Evolutionary conservation across 140 eudicot genomes (phyloP).

Genomic region (Cichorium intybus): DNA sequence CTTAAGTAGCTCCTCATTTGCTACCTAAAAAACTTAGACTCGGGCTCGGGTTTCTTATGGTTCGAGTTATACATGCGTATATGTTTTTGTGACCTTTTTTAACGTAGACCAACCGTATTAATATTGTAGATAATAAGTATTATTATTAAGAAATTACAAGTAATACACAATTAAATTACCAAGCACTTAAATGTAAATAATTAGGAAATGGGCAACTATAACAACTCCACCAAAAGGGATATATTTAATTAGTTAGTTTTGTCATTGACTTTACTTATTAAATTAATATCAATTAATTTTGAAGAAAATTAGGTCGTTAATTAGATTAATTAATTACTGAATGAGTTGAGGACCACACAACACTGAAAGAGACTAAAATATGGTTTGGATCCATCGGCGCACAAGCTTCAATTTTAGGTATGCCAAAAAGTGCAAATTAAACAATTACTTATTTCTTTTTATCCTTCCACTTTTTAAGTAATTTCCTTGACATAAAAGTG

Average conservation of each 20-base stretch:
- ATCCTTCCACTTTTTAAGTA: too few relatives aligned
- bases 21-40: background rate
- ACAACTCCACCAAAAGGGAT: conserved; percentile 12
- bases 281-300: conserved; percentile 2
- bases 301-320: conserved; percentile 15
- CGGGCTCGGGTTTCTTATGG: background rate
- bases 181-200: background rate
- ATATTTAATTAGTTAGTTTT: conserved; percentile 3
- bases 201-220: background rate
- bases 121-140: background rate
- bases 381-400: conserved; percentile 2
- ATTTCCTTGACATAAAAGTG: background rate
- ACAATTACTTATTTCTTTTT: too few relatives aligned
- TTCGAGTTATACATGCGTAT: too few relatives aligned
- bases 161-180: background rate
- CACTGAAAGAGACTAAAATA: background rate
- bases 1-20: background rate
- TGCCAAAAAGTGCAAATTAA: conserved; percentile 14
- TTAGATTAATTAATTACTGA: background rate
- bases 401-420: conserved; percentile 3
- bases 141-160: conserved; percentile 1
- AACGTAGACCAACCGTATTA: too few relatives aligned
- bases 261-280: conserved; percentile 18
- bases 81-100: too few relatives aligned
- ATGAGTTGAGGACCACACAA: conserved; percentile 15